phyloP scores from a whole-genome alignment of 371 early-diverging fungal genomes.

The Apophysomyces variabilis region DNA sequence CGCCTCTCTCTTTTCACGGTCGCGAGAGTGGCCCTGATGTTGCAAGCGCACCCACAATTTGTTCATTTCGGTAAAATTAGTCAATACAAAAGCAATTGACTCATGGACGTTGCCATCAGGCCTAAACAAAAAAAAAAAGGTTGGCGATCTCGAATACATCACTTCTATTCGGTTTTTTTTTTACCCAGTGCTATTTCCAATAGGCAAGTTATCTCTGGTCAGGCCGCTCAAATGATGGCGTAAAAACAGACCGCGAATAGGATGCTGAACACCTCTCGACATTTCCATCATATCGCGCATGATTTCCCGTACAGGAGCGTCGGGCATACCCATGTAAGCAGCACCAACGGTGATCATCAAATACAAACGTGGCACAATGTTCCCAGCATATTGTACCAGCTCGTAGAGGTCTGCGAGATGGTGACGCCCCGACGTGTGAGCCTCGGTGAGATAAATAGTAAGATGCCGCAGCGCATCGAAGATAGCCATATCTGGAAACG shows the following conservation, averaged over 20 bases:
- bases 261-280: slow-evolving; percentile 97
- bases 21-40: slow-evolving; percentile 92
- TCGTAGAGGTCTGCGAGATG: slow-evolving; percentile 96
- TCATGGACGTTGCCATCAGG: slow-evolving; percentile 85
- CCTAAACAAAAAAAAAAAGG: slow-evolving; percentile 29
- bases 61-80: slow-evolving; percentile 98
- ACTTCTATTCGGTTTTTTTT: not conserved
- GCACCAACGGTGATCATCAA: slow-evolving; percentile 97
- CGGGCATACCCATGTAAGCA: slow-evolving; percentile 87
- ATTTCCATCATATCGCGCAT: slow-evolving; percentile 98
- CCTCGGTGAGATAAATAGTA: slow-evolving; percentile 83
- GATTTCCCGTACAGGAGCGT: slow-evolving; percentile 90
- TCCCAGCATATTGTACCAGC: slow-evolving; percentile 96
- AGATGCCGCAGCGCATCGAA: slow-evolving; percentile 94
- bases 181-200: slow-evolving; percentile 61
- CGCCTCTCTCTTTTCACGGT: slow-evolving; percentile 90
- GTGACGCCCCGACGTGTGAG: slow-evolving; percentile 82
- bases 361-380: slow-evolving; percentile 96
- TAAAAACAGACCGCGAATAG: slow-evolving; percentile 93
- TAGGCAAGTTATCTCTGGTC: slow-evolving; percentile 88
- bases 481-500: slow-evolving; percentile 84
- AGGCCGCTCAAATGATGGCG: slow-evolving; percentile 91
- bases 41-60: slow-evolving; percentile 98
- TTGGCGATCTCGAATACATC: no score
- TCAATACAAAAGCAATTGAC: slow-evolving; percentile 91